phyloP scores from a whole-genome alignment of 306 rosid genomes.

The Myrica gale region DNA sequence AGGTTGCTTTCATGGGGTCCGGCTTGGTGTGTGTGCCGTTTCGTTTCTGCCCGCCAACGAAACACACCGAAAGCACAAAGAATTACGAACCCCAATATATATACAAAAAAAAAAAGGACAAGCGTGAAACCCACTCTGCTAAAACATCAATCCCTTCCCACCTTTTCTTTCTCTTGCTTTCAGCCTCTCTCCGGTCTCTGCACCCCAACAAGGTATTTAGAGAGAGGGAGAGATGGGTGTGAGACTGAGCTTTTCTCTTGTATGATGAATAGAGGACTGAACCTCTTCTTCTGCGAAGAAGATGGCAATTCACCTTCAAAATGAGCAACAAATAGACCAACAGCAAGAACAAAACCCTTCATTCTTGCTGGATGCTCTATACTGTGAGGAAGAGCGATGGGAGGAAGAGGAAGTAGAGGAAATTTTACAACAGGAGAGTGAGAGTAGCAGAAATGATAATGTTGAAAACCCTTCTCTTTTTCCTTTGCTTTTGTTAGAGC shows the following conservation, averaged over 20 bases:
- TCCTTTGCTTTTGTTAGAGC: conserved; percentile 53
- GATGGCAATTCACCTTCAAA: background rate
- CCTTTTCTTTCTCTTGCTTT: conserved; percentile 11
- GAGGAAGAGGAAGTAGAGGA: conserved; percentile 42
- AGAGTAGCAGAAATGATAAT: conserved; percentile 30
- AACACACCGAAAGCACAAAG: conserved; percentile 77
- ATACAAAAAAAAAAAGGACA: conserved; percentile 44
- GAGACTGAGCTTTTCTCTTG: conserved; percentile 36
- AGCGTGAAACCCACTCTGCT: conserved; percentile 70
- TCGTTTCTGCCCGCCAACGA: conserved; percentile 68
- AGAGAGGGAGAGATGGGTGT: background rate
- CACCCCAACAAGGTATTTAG: conserved; percentile 15
- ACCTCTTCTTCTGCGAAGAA: background rate
- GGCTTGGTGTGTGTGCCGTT: conserved; percentile 71
- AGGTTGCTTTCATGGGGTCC: conserved; percentile 66
- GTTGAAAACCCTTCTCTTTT: conserved; percentile 27
- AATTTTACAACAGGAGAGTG: conserved; percentile 25
- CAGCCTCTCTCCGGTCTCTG: conserved; percentile 25
- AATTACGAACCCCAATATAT: conserved; percentile 22
- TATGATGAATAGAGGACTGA: conserved; percentile 44
- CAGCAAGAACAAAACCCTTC: too few relatives aligned
- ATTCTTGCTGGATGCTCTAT: too few relatives aligned
- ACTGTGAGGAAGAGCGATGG: conserved; percentile 29
- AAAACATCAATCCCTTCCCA: conserved; percentile 30
- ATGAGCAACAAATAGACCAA: background rate